Evolutionary conservation across 768 basidiomycete species (phyloP).

Genomic region (Phlebiopsis gigantea): DNA sequence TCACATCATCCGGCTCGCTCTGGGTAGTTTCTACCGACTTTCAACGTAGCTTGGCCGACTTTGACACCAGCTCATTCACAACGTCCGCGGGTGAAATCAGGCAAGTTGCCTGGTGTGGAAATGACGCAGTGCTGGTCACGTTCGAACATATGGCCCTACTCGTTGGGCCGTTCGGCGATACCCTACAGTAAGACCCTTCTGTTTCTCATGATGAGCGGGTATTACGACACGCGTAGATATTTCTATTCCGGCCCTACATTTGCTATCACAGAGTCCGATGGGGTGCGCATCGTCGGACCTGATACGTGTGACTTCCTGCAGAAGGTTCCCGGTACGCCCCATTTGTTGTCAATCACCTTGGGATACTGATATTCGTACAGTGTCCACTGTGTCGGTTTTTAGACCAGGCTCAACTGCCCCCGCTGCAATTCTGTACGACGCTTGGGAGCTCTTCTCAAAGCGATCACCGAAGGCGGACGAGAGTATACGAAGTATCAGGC

Average conservation of each 20-base stretch:
- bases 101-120: conserved; percentile 93
- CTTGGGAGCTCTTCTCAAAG: conserved; percentile 80
- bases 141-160: conserved; percentile 76
- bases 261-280: conserved; percentile 84
- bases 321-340: conserved; percentile 77
- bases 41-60: conserved; percentile 82
- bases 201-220: not conserved
- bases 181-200: conserved; percentile 56
- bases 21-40: conserved; percentile 98
- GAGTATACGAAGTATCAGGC: conserved; percentile 80
- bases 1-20: conserved; percentile 66
- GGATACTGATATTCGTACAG: conserved; percentile 33
- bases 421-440: conserved; percentile 88
- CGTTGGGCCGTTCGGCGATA: conserved; percentile 91
- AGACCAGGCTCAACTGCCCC: conserved; percentile 90
- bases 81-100: conserved; percentile 54
- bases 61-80: conserved; percentile 56
- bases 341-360: not conserved
- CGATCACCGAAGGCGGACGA: conserved; percentile 92
- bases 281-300: conserved; percentile 76
- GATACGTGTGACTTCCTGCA: conserved; percentile 86
- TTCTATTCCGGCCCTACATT: conserved; percentile 71
- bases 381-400: conserved; percentile 77
- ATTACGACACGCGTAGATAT: conserved; percentile 50
- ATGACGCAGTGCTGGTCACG: conserved; percentile 85